phyloP scores from a whole-genome alignment of 805 yeast genomes.

The Barnettozyma botsteinii region DNA sequence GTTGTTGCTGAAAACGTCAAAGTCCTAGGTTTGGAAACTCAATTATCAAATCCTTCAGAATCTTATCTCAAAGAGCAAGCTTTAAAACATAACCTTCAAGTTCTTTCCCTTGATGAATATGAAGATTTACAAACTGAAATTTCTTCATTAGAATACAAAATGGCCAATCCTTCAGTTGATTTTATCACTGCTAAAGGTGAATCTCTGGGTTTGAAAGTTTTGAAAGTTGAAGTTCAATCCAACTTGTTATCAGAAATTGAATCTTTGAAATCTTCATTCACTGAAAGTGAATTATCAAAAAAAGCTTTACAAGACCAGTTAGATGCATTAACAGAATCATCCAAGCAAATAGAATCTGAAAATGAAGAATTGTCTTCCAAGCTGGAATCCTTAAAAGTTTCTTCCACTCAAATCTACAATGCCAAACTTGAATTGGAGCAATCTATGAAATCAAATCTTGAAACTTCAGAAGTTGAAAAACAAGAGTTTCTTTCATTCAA shows the following conservation, averaged over 20 bases:
- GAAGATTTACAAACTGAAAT: slow-evolving; percentile 7
- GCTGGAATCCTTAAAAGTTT: not conserved
- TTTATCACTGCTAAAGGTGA: slow-evolving; percentile 12
- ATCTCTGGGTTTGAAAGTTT: slow-evolving; percentile 12
- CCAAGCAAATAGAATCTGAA: not conserved
- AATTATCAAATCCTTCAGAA: slow-evolving; percentile 27
- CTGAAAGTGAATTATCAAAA: slow-evolving; percentile 1
- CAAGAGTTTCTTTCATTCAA: not conserved
- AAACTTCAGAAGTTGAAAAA: not conserved
- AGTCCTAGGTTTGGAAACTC: slow-evolving; percentile 4
- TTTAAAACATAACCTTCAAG: slow-evolving; percentile 17
- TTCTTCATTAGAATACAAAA: slow-evolving; percentile 7
- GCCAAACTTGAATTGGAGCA: slow-evolving; percentile 3
- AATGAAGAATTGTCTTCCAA: not conserved
- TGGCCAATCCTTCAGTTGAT: slow-evolving; percentile 15
- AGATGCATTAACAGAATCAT: not conserved
- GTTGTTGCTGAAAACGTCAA: slow-evolving; percentile 7
- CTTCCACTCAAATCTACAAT: slow-evolving; percentile 2
- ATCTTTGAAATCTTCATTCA: not conserved
- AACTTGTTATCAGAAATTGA: slow-evolving; percentile 8
- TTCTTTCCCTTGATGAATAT: slow-evolving; percentile 15
- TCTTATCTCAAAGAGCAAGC: slow-evolving; percentile 28
- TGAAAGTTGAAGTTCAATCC: slow-evolving; percentile 10
- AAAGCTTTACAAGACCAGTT: not conserved
- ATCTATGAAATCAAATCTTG: not conserved